These are phyloP conservation scores for Lachancea waltii DNA, from an alignment of 805 yeast species.

Conservation along the genomic window DNA sequence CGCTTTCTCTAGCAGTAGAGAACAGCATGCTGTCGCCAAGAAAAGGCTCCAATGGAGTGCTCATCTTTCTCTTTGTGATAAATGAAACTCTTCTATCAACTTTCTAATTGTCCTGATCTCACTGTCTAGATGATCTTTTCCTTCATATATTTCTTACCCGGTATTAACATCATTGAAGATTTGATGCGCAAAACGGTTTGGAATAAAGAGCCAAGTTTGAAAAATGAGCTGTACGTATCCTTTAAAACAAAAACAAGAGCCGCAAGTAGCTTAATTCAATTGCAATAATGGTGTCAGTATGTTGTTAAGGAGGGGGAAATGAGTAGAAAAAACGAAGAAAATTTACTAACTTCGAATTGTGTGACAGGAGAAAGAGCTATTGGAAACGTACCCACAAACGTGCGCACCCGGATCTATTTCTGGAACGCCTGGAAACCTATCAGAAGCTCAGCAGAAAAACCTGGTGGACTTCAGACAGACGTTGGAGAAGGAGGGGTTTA, in stretches of 20 bases:
- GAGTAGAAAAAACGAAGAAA: background rate
- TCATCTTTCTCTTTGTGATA: background rate
- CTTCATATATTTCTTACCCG: background rate
- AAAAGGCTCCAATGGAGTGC: background rate
- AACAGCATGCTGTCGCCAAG: slow-evolving; percentile 7
- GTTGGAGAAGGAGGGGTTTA: slow-evolving; percentile 58
- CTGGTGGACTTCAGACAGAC: slow-evolving; percentile 52
- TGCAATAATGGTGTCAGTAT: slow-evolving; percentile 9
- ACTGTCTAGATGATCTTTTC: too few species aligned
- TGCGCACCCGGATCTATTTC: slow-evolving; percentile 56
- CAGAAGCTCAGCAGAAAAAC: slow-evolving; percentile 56
- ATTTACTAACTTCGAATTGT: slow-evolving; percentile 3
- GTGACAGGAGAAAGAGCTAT: slow-evolving; percentile 23
- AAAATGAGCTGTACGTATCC: slow-evolving; percentile 3
- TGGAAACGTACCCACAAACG: slow-evolving; percentile 63
- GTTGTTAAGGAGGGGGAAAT: background rate
- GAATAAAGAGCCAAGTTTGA: background rate
- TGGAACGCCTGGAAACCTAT: slow-evolving; percentile 79
- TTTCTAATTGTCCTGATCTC: too few species aligned
- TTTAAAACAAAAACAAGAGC: background rate
- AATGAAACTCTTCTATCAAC: background rate
- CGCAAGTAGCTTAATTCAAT: background rate
- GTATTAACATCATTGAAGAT: background rate
- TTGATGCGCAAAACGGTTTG: background rate
- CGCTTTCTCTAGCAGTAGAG: background rate